Evolutionary conservation across 2,329 filamentous ascomycete genomes (phyloP), one percentile per base, ranked within the genome.

Genomic region (Aspergillus eucalypticola): DNA sequence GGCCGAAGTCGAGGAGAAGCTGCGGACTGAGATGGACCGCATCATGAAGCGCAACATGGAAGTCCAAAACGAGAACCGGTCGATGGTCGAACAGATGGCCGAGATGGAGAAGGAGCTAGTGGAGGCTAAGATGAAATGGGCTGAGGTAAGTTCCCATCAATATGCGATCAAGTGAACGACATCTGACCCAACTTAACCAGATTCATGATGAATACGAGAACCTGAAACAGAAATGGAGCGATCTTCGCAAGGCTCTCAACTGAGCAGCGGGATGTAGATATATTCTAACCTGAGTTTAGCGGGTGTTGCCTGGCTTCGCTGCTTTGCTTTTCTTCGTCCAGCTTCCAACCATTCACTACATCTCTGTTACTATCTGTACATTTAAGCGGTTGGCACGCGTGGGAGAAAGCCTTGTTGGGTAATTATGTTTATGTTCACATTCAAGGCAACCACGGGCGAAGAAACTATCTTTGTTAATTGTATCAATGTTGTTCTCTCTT

Each of bases 71-170:
- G 92, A 96, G 79, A 99, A 98, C 71, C 84, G 90, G 61, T 86
- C 84, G 60, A 80, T 99, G 67, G 93, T 97, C 77, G 94, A 96
- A 73, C 91, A 95, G 71, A 85, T 96, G 84, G 84, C 86, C 5
- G 92, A 97, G 68, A 90, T 98, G 81, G 95, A 98, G 81, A 90
- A 93, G 76, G 88, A 92, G 75, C 81, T 99, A 66, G 94, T 99
- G 64, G 87, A 89, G 73, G 95, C 92, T 1, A 99, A 99, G 84
- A 90, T 99, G 90, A 86, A 87, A 71, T 92, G 93, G 80, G 95
- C 95, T 57, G 92, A 97, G 88, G 94, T 96, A 83, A 82, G 88
- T 59, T 25, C 25, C 7, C 17, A 8, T 11, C 21, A 17, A 41
- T 11, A 7, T 25, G 8, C 5, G 11, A 6, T 23, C 25, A 48